Conservation (phyloP, 495 filamentous ascomycete species). For the Hypoxylon fragiforme region DNA sequence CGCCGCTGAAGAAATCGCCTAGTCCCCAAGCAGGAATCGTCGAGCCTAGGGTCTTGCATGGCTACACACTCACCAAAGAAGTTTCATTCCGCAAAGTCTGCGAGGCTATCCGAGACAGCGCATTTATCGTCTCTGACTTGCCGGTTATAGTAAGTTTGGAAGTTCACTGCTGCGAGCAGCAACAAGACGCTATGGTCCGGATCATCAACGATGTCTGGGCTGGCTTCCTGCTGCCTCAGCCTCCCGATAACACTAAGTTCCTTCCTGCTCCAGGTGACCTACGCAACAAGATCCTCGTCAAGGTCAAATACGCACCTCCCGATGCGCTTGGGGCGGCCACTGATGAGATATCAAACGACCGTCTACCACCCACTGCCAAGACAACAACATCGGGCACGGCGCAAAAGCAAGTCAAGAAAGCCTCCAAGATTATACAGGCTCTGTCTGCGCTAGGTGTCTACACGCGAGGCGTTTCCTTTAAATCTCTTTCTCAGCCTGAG, state of each 20-base stretch:
- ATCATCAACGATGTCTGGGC: constrained; percentile 84
- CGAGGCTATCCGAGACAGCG: constrained; percentile 73
- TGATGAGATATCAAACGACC: constrained; percentile 25
- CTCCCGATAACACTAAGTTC: constrained; percentile 48
- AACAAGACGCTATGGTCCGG: constrained; percentile 86
- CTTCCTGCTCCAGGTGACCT: constrained; percentile 71
- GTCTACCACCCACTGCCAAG: constrained; percentile 14
- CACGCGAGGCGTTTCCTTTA: constrained; percentile 79
- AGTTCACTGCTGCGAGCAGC: constrained; percentile 75
- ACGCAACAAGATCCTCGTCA: constrained; percentile 80
- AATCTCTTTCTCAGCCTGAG: constrained; percentile 61
- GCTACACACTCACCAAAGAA: constrained; percentile 86
- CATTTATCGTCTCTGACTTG: constrained; percentile 70
- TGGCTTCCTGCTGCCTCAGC: constrained; percentile 65
- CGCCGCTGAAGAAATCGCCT: constrained; percentile 28
- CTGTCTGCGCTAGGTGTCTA: constrained; percentile 80
- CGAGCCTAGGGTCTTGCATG: constrained; percentile 84
- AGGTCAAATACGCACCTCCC: constrained; percentile 74
- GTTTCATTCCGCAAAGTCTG: constrained; percentile 85
- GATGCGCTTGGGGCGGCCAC: constrained; percentile 37
- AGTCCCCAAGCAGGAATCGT: constrained; percentile 39
- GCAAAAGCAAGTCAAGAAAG: constrained; percentile 43
- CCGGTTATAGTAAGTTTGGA: constrained; percentile 90
- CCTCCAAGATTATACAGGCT: constrained; percentile 73
- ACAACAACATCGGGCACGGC: constrained; percentile 23